Base-by-base conservation (phyloP, 305 asterid genomes). In the Fraxinus albicans region DNA sequence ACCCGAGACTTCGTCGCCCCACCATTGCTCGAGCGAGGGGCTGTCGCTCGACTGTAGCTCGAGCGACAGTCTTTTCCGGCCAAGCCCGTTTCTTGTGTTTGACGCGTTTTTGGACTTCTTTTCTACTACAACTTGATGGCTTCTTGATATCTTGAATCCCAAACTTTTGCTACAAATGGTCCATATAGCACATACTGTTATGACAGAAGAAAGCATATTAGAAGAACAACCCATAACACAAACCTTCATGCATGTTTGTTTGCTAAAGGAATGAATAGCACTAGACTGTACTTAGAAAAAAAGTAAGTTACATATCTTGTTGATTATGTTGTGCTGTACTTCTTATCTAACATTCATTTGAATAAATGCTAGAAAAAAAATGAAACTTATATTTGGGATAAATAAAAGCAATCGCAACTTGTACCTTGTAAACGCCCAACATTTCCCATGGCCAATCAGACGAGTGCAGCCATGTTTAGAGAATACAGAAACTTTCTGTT, bases 391-490 rank as follows among this genome's bases (percentile, higher is more conserved):
- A 42, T 9, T 42, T 42, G 53, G 63, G 21, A 15, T 2, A 17
- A 53, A 53, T 3, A 17, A 53, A 53, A 17, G 63, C 7, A 17
- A 3, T 53, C 1, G 63, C 63, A 53, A 63, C 3, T 23, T 1
- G 31, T 92, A 93, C 98, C 98, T 93, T 94, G 90, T 44, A 81
- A 80, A 85, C 82, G 50, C 95, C 95, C 87, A 93, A 82, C 73
- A 81, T 55, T 80, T 89, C 88, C 98, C 98, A 93, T 83, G 98
- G 97, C 93, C 96, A 94, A 77, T 90, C 80, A 83, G 87, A 87
- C 82, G 17, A 89, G 91, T 73, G 97, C 93, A 81, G 85, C 92
- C 97, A 92, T 92, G 78, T 17, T 85, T 25, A 36, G 82, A 74
- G 34, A 73, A 31, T 82, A 73, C 29, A 47, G 7, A 69, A 76